phyloP scores from a whole-genome alignment of 768 basidiomycete genomes.

The Tylopilus plumbeoviolaceoides region DNA sequence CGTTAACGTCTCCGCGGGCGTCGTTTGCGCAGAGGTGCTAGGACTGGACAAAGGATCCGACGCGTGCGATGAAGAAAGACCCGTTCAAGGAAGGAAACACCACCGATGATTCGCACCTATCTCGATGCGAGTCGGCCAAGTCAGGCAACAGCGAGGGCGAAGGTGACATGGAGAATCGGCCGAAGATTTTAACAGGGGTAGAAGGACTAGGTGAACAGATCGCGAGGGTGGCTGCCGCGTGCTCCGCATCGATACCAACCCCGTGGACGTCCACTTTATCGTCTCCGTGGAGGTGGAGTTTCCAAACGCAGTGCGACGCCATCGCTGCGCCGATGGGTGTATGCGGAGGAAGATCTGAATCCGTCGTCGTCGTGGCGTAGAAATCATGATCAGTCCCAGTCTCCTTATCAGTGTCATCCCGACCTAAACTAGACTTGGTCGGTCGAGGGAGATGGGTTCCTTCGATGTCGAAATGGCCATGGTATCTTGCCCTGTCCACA shows the following conservation, averaged over 20 bases:
- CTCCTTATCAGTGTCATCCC: too few species aligned
- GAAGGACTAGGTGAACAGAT: constrained; percentile 12
- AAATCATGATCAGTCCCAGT: too few species aligned
- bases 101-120: constrained; percentile 10
- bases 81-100: constrained; percentile 26
- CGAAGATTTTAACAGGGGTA: constrained; percentile 14
- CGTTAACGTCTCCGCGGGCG: constrained; percentile 8
- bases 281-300: constrained; percentile 12
- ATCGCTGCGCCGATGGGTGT: constrained; percentile 19
- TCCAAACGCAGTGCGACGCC: constrained; percentile 2
- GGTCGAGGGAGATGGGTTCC: constrained; percentile 41
- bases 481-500: constrained; percentile 44
- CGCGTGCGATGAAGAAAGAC: constrained; percentile 8
- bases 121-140: background rate
- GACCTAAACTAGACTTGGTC: too few species aligned
- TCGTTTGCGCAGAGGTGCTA: constrained; percentile 9
- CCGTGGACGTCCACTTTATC: constrained; percentile 6
- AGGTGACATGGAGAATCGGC: constrained; percentile 8
- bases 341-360: constrained; percentile 25
- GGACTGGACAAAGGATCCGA: background rate
- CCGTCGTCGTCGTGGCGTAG: constrained; percentile 26
- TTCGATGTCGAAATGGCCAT: constrained; percentile 59
- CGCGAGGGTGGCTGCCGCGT: background rate
- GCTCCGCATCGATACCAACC: constrained; percentile 7
- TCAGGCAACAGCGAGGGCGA: too few species aligned